A percentile compares a stretch with the other conserved stretches of the same genome.
Conservation (phyloP, 352 stramenopile species). For the Thalassiosira hispida region DNA sequence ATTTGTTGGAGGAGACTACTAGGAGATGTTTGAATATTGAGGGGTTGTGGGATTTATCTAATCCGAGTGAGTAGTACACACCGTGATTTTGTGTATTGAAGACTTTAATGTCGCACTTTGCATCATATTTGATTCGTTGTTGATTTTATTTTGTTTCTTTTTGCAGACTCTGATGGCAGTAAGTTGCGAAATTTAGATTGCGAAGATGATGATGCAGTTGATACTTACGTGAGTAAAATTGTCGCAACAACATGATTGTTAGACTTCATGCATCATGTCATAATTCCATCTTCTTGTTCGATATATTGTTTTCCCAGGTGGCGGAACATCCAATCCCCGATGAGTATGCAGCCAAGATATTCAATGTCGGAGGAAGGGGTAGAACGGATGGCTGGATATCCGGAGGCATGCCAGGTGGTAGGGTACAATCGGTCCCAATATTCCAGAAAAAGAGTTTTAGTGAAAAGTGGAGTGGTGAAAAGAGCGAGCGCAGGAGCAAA, state of each 20-base stretch:
- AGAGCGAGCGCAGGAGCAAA: conserved; percentile 17
- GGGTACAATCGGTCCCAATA: conserved; percentile 23
- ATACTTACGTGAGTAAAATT: conserved; percentile 74
- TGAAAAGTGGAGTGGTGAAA: conserved; percentile 43
- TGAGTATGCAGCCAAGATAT: conserved; percentile 48
- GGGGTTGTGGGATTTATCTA: conserved; percentile 67
- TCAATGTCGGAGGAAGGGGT: conserved; percentile 11
- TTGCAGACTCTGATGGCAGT: conserved; percentile 20
- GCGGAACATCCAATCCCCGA: conserved; percentile 69
- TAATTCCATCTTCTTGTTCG: too few species aligned
- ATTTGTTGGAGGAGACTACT: conserved; percentile 66
- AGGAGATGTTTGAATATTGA: conserved; percentile 71
- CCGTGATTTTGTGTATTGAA: background rate
- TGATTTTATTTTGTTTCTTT: background rate
- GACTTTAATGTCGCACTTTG: background rate
- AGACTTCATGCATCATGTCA: too few species aligned
- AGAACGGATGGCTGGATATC: conserved; percentile 28
- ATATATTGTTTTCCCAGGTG: too few species aligned
- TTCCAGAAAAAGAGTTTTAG: conserved; percentile 49
- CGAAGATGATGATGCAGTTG: conserved; percentile 67
- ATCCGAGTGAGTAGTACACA: conserved; percentile 33
- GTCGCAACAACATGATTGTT: too few species aligned
- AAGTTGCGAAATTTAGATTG: conserved; percentile 63
- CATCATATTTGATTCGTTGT: background rate
- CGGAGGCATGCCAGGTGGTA: conserved; percentile 24